A percentile compares a stretch with the other conserved stretches of the same genome.
These are phyloP conservation scores for Tylopilus sp. DNA, from an alignment of 768 basidiomycete species.

Conservation along the genomic window DNA sequence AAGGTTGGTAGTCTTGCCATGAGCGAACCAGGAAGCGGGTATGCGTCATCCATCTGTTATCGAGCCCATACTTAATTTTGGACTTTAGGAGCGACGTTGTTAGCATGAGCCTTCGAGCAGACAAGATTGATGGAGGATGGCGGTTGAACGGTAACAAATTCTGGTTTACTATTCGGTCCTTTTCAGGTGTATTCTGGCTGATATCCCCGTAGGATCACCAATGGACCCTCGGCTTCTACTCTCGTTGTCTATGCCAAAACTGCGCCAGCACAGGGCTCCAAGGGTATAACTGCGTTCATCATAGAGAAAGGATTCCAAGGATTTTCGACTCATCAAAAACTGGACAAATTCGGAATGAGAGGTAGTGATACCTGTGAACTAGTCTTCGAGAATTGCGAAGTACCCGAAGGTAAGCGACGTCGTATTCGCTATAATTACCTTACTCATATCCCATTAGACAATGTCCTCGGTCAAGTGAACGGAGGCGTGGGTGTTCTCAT, in stretches of 20 bases:
- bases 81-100: constrained; percentile 75
- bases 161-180: constrained; percentile 50
- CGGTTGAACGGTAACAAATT: constrained; percentile 88
- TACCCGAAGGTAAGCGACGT: constrained; percentile 70
- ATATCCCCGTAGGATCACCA: constrained; percentile 74
- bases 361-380: constrained; percentile 94
- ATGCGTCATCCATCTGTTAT: background rate
- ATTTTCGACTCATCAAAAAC: constrained; percentile 85
- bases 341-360: constrained; percentile 97
- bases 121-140: constrained; percentile 74
- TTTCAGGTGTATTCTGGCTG: background rate
- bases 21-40: constrained; percentile 88
- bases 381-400: constrained; percentile 86
- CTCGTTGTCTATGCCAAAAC: constrained; percentile 94
- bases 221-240: constrained; percentile 88
- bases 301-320: constrained; percentile 80
- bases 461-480: constrained; percentile 77
- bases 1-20: constrained; percentile 91
- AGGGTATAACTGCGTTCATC: constrained; percentile 91
- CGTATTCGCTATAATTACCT: background rate
- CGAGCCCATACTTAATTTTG: background rate
- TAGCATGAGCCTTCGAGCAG: constrained; percentile 83
- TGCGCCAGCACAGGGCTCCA: constrained; percentile 68
- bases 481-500: constrained; percentile 86
- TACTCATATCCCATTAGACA: constrained; percentile 46